phyloP scores from a whole-genome alignment of 2,329 filamentous ascomycete genomes.

The Cladosporium sp. region DNA sequence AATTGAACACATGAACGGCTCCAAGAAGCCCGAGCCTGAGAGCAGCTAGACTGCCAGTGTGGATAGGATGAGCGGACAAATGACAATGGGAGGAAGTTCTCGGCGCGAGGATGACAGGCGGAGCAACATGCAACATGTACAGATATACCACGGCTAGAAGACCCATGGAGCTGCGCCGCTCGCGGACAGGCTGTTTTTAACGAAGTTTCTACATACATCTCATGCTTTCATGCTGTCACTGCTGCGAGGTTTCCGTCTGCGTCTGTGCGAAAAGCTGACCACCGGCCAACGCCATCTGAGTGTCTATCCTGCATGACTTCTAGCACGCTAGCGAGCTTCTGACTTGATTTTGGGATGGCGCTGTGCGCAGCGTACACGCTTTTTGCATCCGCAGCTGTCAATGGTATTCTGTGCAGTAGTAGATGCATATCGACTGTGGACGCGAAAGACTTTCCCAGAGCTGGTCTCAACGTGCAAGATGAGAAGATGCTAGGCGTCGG shows the following conservation, averaged over 20 bases:
- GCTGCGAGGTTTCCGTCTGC: conserved; percentile 18
- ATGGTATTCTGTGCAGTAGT: conserved; percentile 38
- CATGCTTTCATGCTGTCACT: conserved; percentile 4
- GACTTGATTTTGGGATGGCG: conserved; percentile 2
- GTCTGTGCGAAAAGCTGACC: conserved; percentile 28
- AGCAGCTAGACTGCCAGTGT: not conserved
- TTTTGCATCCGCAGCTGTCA: conserved; percentile 32
- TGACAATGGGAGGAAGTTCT: conserved; percentile 10
- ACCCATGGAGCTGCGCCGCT: conserved; percentile 11
- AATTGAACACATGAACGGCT: conserved; percentile 16
- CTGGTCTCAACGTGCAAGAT: conserved; percentile 34
- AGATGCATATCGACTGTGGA: conserved; percentile 38
- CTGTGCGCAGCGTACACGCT: conserved; percentile 23
- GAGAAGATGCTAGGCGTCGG: conserved; percentile 39
- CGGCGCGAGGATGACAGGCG: not conserved
- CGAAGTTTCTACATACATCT: not conserved
- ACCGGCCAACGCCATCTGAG: conserved; percentile 35
- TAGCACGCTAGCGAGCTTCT: conserved; percentile 34
- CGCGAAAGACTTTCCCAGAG: conserved; percentile 34
- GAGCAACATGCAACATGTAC: conserved; percentile 13
- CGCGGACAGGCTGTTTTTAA: conserved; percentile 7
- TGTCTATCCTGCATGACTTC: conserved; percentile 43
- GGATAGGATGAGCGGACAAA: conserved; percentile 8
- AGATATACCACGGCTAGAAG: conserved; percentile 12
- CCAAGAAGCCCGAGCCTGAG: conserved; percentile 5